Evolutionary conservation across 208 protist species (phyloP).

Genomic region (Herpetomonas muscarum): DNA sequence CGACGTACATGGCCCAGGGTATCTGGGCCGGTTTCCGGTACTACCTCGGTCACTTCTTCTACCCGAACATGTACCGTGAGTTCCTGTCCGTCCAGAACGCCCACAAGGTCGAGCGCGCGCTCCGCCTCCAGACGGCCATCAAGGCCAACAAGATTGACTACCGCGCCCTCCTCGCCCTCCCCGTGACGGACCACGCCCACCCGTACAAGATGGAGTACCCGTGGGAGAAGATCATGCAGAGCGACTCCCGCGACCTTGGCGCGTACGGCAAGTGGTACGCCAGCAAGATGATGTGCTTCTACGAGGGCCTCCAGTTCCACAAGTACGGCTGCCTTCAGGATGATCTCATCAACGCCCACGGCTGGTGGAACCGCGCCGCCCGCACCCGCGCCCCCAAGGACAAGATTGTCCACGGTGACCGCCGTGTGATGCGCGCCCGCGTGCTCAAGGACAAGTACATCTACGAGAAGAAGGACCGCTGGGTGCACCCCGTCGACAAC

Average conservation of each 20-base stretch:
- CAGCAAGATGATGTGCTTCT: slow-evolving; percentile 90
- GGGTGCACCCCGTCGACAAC: slow-evolving; percentile 89
- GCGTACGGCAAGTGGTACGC: slow-evolving; percentile 88
- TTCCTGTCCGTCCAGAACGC: slow-evolving; percentile 86
- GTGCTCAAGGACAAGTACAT: slow-evolving; percentile 91
- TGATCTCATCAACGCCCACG: slow-evolving; percentile 87
- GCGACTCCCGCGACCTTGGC: slow-evolving; percentile 72
- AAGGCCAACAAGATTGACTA: slow-evolving; percentile 93
- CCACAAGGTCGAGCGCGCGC: slow-evolving; percentile 83
- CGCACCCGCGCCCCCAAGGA: slow-evolving; percentile 82
- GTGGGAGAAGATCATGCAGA: slow-evolving; percentile 89
- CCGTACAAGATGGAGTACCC: slow-evolving; percentile 93
- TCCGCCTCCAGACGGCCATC: slow-evolving; percentile 86
- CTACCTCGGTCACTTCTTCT: slow-evolving; percentile 88
- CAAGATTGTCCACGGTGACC: slow-evolving; percentile 83
- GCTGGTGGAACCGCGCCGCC: slow-evolving; percentile 87
- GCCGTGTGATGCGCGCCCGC: slow-evolving; percentile 83
- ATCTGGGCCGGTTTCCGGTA: slow-evolving; percentile 86
- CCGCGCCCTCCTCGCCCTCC: slow-evolving; percentile 82
- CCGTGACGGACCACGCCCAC: slow-evolving; percentile 88
- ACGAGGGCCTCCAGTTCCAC: slow-evolving; percentile 83
- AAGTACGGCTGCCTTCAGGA: slow-evolving; percentile 89
- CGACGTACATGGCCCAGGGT: slow-evolving; percentile 77
- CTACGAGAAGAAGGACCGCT: slow-evolving; percentile 86
- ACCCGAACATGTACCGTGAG: slow-evolving; percentile 89